Evolutionary conservation across 116 monocot species (phyloP).

Genomic region (Cymodocea nodosa): DNA sequence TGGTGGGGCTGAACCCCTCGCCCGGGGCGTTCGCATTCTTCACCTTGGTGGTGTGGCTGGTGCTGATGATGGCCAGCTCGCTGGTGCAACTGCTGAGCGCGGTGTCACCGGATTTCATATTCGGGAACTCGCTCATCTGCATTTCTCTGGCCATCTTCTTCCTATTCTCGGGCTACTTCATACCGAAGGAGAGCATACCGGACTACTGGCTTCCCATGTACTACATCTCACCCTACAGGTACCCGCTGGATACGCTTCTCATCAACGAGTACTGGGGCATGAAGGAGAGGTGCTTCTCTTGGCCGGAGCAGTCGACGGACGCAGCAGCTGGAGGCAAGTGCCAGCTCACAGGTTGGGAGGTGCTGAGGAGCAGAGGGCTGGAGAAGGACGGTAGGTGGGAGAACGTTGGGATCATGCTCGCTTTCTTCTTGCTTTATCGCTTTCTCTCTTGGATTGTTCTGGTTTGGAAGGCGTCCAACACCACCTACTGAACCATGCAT

Average conservation of each 20-base stretch:
- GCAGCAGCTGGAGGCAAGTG: slow-evolving; percentile 9
- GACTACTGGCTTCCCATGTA: slow-evolving; percentile 64
- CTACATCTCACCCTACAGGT: slow-evolving; percentile 54
- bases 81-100: slow-evolving; percentile 71
- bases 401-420: slow-evolving; percentile 73
- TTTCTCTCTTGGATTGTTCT: slow-evolving; percentile 74
- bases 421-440: slow-evolving; percentile 68
- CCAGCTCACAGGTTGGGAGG: slow-evolving; percentile 43
- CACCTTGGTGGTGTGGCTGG: slow-evolving; percentile 52
- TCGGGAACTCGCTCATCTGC: slow-evolving; percentile 66
- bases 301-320: no score
- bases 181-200: slow-evolving; percentile 46
- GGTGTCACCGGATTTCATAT: slow-evolving; percentile 53
- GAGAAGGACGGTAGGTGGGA: slow-evolving; percentile 60
- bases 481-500: slow-evolving; percentile 20
- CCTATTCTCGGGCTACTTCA: slow-evolving; percentile 88
- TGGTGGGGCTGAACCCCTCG: slow-evolving; percentile 41
- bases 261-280: slow-evolving; percentile 69
- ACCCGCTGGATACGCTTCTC: slow-evolving; percentile 47
- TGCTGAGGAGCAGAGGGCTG: slow-evolving; percentile 54
- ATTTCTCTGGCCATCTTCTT: slow-evolving; percentile 58
- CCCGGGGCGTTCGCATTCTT: slow-evolving; percentile 38
- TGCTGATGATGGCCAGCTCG: slow-evolving; percentile 69
- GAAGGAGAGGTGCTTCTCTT: slow-evolving; percentile 45
- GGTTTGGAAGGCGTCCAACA: slow-evolving; percentile 59